These are phyloP conservation scores for Linnemannia exigua DNA, from an alignment of 192 early-diverging fungal species.

Conservation along the genomic window DNA sequence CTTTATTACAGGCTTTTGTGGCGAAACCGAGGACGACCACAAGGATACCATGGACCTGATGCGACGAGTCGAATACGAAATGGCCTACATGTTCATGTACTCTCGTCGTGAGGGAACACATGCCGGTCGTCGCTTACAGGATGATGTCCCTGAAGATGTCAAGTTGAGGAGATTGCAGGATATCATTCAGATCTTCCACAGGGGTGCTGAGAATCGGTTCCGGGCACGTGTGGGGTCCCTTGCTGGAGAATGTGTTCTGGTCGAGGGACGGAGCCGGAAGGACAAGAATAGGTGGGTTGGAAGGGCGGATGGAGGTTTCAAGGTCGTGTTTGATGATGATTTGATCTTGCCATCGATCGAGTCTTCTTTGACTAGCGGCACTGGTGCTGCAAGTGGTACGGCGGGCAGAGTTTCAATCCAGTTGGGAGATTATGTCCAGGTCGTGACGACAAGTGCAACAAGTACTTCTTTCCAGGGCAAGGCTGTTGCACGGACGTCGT, in stretches of 20 bases:
- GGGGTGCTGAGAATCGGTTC: slow-evolving; percentile 62
- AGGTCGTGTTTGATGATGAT: slow-evolving; percentile 69
- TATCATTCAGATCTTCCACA: slow-evolving; percentile 77
- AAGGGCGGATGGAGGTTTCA: slow-evolving; percentile 77
- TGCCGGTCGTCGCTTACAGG: slow-evolving; percentile 74
- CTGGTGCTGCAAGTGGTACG: background rate
- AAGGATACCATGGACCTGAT: slow-evolving; percentile 76
- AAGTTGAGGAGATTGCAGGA: slow-evolving; percentile 74
- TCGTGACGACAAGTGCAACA: slow-evolving; percentile 45
- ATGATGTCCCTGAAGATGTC: slow-evolving; percentile 76
- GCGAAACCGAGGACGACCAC: slow-evolving; percentile 82
- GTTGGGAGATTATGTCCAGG: slow-evolving; percentile 57
- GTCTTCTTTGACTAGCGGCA: slow-evolving; percentile 6
- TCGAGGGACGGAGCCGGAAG: slow-evolving; percentile 43
- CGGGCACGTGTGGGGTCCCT: slow-evolving; percentile 26
- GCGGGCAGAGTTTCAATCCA: slow-evolving; percentile 38
- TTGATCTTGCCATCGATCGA: slow-evolving; percentile 37
- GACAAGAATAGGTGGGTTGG: slow-evolving; percentile 66
- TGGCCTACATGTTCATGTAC: slow-evolving; percentile 87
- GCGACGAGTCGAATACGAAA: slow-evolving; percentile 77
- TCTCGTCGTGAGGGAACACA: slow-evolving; percentile 83
- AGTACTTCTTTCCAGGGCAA: slow-evolving; percentile 59
- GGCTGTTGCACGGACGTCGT: slow-evolving; percentile 48
- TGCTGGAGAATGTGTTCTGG: slow-evolving; percentile 55
- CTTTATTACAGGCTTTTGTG: slow-evolving; percentile 84